These are phyloP conservation scores for Diophrys appendiculata DNA, from an alignment of 73 alveolate genomes.

Conservation along the genomic window DNA sequence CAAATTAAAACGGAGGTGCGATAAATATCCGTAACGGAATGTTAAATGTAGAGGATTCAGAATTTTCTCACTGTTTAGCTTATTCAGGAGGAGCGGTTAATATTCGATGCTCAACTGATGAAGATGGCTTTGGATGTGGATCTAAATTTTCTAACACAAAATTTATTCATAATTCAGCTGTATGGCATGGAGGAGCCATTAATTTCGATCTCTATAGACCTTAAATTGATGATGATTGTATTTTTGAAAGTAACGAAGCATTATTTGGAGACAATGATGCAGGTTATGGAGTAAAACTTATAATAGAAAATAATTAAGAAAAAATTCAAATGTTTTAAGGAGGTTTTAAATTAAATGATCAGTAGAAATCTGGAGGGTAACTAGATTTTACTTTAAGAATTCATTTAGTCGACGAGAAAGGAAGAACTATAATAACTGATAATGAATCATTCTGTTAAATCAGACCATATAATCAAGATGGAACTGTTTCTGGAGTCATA, in stretches of 20 bases:
- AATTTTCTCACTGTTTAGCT: background rate
- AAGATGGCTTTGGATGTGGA: background rate
- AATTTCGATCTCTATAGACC: slow-evolving; percentile 6
- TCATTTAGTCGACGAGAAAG: background rate
- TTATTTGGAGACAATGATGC: slow-evolving; percentile 1
- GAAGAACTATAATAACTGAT: background rate
- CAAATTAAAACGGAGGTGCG: background rate
- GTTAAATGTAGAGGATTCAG: background rate
- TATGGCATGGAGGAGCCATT: slow-evolving; percentile 1
- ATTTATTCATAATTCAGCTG: background rate
- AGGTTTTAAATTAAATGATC: background rate
- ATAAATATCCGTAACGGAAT: background rate
- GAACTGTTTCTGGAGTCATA: background rate
- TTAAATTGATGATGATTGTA: background rate
- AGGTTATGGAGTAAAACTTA: background rate
- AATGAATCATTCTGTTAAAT: background rate
- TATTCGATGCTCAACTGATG: background rate
- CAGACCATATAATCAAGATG: background rate
- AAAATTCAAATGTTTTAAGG: background rate
- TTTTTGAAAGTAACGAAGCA: background rate
- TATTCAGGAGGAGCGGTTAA: background rate
- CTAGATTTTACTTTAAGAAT: background rate
- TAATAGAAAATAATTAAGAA: background rate
- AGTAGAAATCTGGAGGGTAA: background rate
- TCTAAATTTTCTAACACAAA: background rate